Conservation (phyloP, 129 eudicot species). For the Helianthus annuus region HanXRQr2.0-SUNRISE NC_035446.2:118383655-118384154, state of each 20-base stretch:
- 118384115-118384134: conserved; percentile 56
- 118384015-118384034: conserved; percentile 80
- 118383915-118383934: conserved; percentile 98
- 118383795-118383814: conserved; percentile 96
- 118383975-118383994: conserved; percentile 97
- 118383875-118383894: conserved; percentile 82
- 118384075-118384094: conserved; percentile 10
- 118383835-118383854: conserved; percentile 90
- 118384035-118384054: background rate
- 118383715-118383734: background rate
- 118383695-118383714: no score
- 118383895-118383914: conserved; percentile 78
- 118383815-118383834: conserved; percentile 93
- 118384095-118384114: background rate
- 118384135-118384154: conserved; percentile 93
- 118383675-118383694: background rate
- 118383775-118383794: conserved; percentile 95
- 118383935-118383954: conserved; percentile 96
- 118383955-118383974: conserved; percentile 95
- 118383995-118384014: conserved; percentile 86
- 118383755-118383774: conserved; percentile 91
- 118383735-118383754: conserved; percentile 33
- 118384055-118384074: background rate
- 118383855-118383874: conserved; percentile 99
- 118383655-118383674: background rate